These are phyloP conservation scores for Camelina hispida DNA, from an alignment of 345 rosid genomes.

Conservation along the genomic window DNA sequence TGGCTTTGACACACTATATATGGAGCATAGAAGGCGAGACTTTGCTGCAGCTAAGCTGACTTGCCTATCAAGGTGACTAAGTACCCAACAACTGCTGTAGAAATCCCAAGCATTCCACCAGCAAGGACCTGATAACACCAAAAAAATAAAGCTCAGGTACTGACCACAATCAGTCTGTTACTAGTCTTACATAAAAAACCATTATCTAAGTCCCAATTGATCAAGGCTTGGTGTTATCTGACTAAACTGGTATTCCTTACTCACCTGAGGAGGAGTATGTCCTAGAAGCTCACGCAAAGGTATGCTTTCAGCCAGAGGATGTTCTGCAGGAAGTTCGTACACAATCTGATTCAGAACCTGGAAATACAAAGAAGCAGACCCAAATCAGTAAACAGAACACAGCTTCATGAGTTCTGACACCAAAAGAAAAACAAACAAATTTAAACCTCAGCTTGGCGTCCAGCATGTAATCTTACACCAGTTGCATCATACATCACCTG, in stretches of 20 bases:
- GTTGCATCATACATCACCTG: conserved; percentile 96
- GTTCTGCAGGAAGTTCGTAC: conserved; percentile 88
- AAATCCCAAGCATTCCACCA: conserved; percentile 74
- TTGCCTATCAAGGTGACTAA: conserved; percentile 41
- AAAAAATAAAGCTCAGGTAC: conserved; percentile 19
- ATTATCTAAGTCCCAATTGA: background rate
- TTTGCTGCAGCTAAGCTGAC: conserved; percentile 7
- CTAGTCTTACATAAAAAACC: background rate
- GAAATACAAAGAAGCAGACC: background rate
- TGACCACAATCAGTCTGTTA: background rate
- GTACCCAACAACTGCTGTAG: conserved; percentile 62
- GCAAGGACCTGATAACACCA: conserved; percentile 64
- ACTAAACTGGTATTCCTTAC: background rate
- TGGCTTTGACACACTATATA: conserved; percentile 3
- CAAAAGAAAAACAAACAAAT: conserved; percentile 22
- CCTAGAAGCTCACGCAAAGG: conserved; percentile 90
- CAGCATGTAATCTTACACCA: conserved; percentile 88
- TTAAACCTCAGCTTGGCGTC: conserved; percentile 89
- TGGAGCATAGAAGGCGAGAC: background rate
- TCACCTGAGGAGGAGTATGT: conserved; percentile 90
- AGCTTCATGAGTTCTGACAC: background rate
- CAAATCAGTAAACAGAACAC: conserved; percentile 1
- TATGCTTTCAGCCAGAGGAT: conserved; percentile 87
- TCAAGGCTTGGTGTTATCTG: conserved; percentile 5
- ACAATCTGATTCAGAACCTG: conserved; percentile 95